Percentiles rank a stretch among this genome's conserved stretches.
Conservation (phyloP, 805 yeast genomes). For the Phaffomyces opuntiae region DNA sequence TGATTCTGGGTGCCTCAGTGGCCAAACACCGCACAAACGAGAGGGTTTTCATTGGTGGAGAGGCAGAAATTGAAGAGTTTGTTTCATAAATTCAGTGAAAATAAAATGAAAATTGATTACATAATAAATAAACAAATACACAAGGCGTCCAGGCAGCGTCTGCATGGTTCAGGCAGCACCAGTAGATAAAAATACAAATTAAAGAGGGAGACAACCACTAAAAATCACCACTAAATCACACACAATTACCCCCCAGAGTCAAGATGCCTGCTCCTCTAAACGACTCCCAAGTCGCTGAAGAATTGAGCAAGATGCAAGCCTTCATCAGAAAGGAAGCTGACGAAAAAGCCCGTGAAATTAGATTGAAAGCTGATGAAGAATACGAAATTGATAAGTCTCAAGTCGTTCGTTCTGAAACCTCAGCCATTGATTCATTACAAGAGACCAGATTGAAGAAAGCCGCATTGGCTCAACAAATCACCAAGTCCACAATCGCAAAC, state of each 20-base stretch:
- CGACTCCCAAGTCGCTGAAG: slow-evolving; percentile 70
- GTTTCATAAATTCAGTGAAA: too few relatives aligned
- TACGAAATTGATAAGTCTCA: slow-evolving; percentile 96
- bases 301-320: slow-evolving; percentile 95
- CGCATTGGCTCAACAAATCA: slow-evolving; percentile 86
- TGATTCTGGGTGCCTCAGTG: slow-evolving; percentile 41
- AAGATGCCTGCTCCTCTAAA: slow-evolving; percentile 4
- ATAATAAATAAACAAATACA: background rate
- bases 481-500: slow-evolving; percentile 91
- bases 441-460: slow-evolving; percentile 87
- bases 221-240: background rate
- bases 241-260: background rate
- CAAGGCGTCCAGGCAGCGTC: background rate
- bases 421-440: slow-evolving; percentile 75
- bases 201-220: background rate
- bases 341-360: slow-evolving; percentile 95
- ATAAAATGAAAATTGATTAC: background rate
- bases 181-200: background rate
- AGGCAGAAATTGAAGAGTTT: too few relatives aligned
- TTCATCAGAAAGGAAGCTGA: slow-evolving; percentile 99
- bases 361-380: slow-evolving; percentile 95
- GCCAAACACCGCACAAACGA: slow-evolving; percentile 1
- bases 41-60: background rate
- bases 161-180: background rate
- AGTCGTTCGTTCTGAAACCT: slow-evolving; percentile 86